Conservation (phyloP, 768 basidiomycete genomes). For the Leccinellum rugosiceps region DNA sequence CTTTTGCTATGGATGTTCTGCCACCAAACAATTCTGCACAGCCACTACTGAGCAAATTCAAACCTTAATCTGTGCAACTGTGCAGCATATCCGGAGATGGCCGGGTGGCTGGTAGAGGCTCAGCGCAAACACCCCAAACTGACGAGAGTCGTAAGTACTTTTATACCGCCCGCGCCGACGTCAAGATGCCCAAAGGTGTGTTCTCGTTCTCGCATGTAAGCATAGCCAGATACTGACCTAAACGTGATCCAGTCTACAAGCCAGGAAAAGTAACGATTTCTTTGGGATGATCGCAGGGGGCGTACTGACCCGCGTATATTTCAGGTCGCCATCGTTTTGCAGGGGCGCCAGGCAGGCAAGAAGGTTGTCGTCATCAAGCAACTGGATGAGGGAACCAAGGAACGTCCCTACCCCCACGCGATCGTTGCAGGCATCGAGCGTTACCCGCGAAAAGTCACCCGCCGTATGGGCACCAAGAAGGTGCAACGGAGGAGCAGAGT, state of each 20-base stretch:
- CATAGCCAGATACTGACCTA: constrained; percentile 10
- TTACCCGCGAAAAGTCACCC: constrained; percentile 97
- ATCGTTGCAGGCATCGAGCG: constrained; percentile 98
- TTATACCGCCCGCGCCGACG: constrained; percentile 29
- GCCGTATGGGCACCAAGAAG: constrained; percentile 96
- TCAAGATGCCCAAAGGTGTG: constrained; percentile 44
- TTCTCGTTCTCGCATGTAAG: neutral
- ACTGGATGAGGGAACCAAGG: constrained; percentile 94
- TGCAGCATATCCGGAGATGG: constrained; percentile 27
- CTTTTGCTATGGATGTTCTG: too few relatives aligned
- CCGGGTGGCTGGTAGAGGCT: constrained; percentile 34
- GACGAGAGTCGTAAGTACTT: constrained; percentile 18
- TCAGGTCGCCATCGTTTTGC: constrained; percentile 93
- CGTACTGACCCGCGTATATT: constrained; percentile 1
- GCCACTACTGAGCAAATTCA: neutral
- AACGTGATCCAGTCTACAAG: constrained; percentile 72
- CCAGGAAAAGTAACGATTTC: constrained; percentile 72
- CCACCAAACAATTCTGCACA: neutral
- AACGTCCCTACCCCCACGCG: constrained; percentile 94
- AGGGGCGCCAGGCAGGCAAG: constrained; percentile 98
- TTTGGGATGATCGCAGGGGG: neutral
- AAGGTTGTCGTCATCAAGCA: constrained; percentile 99
- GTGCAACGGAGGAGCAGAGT: constrained; percentile 90
- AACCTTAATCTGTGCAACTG: constrained; percentile 21
- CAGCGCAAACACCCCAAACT: constrained; percentile 1